These are phyloP conservation scores for Coniophora puteana DNA, from an alignment of 1,284 basidiomycete species.

Conservation along the genomic window DNA sequence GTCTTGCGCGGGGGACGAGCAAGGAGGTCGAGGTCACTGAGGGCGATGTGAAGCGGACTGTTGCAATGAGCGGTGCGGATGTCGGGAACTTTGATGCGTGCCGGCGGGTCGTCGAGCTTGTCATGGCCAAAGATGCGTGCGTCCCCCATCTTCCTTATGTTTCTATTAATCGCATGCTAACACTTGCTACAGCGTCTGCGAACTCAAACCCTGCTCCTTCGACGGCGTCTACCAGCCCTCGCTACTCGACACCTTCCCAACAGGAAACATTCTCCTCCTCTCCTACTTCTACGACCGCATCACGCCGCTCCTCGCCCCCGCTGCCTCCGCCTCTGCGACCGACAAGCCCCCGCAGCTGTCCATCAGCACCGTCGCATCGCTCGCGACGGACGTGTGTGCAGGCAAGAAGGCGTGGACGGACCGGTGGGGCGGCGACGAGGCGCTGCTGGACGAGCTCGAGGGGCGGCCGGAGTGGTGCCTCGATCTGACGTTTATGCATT, in stretches of 20 bases:
- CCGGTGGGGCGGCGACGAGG: slow-evolving; percentile 48
- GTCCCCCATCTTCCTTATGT: slow-evolving; percentile 30
- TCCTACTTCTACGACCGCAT: slow-evolving; percentile 99
- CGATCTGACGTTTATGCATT: slow-evolving; percentile 95
- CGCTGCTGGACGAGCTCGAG: slow-evolving; percentile 72
- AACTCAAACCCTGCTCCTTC: slow-evolving; percentile 92
- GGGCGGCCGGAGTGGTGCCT: slow-evolving; percentile 92
- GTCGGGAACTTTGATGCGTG: slow-evolving; percentile 87
- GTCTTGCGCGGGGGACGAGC: slow-evolving; percentile 68
- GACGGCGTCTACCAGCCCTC: slow-evolving; percentile 97
- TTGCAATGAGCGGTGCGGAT: slow-evolving; percentile 80
- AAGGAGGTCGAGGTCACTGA: slow-evolving; percentile 64
- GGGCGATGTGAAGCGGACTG: slow-evolving; percentile 45
- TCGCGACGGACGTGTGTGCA: slow-evolving; percentile 71
- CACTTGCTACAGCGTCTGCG: slow-evolving; percentile 63
- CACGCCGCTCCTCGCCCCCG: slow-evolving; percentile 64
- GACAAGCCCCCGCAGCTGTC: slow-evolving; percentile 34
- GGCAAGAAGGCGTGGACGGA: slow-evolving; percentile 62
- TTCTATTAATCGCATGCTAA: slow-evolving; percentile 7
- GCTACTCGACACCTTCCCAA: slow-evolving; percentile 85
- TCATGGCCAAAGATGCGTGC: slow-evolving; percentile 94
- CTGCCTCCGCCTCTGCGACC: slow-evolving; percentile 12
- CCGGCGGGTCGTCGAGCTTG: slow-evolving; percentile 81
- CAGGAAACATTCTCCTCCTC: slow-evolving; percentile 77
- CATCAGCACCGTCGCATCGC: slow-evolving; percentile 58